These are phyloP conservation scores for Aaosphaeria arxii DNA, from an alignment of 2,329 filamentous ascomycete species.

Conservation along the genomic window DNA sequence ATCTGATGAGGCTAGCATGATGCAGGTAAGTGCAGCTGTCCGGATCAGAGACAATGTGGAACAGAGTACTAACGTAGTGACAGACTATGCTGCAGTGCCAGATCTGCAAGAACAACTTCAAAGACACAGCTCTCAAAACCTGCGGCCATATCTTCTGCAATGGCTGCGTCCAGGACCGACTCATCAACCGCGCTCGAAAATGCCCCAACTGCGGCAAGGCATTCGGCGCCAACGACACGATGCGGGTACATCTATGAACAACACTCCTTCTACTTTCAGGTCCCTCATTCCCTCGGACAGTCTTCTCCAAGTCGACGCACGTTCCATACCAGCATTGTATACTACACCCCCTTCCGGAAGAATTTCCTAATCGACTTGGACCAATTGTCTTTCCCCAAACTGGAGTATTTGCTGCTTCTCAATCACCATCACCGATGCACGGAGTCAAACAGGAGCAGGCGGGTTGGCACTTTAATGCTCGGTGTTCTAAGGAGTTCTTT, in stretches of 20 bases:
- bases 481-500: no score
- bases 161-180: conserved; percentile 82
- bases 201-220: conserved; percentile 91
- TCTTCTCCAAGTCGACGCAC: no score
- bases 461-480: no score
- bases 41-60: conserved; percentile 13
- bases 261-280: not conserved
- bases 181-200: conserved; percentile 87
- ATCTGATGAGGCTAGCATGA: conserved; percentile 77
- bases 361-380: no score
- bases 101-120: conserved; percentile 89
- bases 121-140: conserved; percentile 88
- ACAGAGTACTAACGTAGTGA: conserved; percentile 2
- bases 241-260: conserved; percentile 51
- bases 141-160: conserved; percentile 96
- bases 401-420: no score
- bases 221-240: conserved; percentile 88
- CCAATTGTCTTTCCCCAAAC: no score
- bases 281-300: no score
- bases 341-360: no score
- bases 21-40: conserved; percentile 68
- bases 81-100: conserved; percentile 74
- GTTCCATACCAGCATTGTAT: no score
- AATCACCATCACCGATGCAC: no score
- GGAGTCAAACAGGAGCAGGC: no score